phyloP scores from a whole-genome alignment of 257 asterid species.

The Scutellaria baicalensis region DNA sequence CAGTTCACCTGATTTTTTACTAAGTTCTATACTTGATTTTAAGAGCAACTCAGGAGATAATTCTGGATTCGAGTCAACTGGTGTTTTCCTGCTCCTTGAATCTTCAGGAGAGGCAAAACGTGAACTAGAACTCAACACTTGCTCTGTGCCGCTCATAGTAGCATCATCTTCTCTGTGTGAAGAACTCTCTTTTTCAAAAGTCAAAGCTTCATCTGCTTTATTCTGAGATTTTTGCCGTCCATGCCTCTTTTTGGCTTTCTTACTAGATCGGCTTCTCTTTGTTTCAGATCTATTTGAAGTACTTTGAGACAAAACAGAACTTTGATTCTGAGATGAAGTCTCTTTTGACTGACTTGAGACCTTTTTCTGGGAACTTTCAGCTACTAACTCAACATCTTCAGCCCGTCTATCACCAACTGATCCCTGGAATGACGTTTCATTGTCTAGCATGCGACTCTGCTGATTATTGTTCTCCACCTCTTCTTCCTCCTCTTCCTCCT shows the following conservation, averaged over 20 bases:
- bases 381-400: conserved; percentile 41
- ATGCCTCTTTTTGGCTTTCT: conserved; percentile 93
- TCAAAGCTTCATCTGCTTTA: conserved; percentile 60
- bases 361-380: conserved; percentile 76
- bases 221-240: conserved; percentile 83
- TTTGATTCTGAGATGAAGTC: conserved; percentile 56
- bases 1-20: conserved; percentile 51
- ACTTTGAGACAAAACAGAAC: conserved; percentile 52
- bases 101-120: conserved; percentile 94
- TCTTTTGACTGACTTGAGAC: conserved; percentile 44
- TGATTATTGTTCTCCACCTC: conserved; percentile 49
- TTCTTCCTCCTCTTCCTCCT: conserved; percentile 61
- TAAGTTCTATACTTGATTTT: conserved; percentile 41
- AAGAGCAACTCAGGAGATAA: conserved; percentile 42
- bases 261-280: conserved; percentile 88
- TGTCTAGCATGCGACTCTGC: conserved; percentile 30
- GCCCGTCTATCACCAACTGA: conserved; percentile 41
- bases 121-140: conserved; percentile 81
- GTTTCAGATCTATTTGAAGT: conserved; percentile 59
- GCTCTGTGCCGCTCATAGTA: conserved; percentile 86
- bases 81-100: conserved; percentile 57
- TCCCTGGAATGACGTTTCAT: conserved; percentile 53
- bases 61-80: conserved; percentile 52
- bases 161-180: conserved; percentile 87
- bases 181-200: conserved; percentile 64